Conservation (phyloP, 805 yeast genomes). For the Yarrowia sp. region DNA sequence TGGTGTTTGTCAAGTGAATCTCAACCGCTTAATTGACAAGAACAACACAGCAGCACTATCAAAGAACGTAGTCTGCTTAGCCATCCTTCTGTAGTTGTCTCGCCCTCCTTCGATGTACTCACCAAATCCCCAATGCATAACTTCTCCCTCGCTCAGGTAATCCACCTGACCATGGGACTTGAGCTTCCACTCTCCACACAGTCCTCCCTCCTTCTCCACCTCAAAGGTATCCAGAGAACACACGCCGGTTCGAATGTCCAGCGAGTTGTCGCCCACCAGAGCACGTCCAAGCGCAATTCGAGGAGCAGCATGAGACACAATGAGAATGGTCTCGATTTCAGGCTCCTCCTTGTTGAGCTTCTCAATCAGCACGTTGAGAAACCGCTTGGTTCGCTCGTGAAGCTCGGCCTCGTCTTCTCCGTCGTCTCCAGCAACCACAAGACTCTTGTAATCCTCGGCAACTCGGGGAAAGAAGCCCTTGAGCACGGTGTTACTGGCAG, state of each 20-base stretch:
- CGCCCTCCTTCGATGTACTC: slow-evolving; percentile 43
- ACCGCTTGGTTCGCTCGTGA: slow-evolving; percentile 62
- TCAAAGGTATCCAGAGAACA: slow-evolving; percentile 80
- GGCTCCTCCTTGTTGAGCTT: slow-evolving; percentile 65
- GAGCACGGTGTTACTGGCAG: slow-evolving; percentile 53
- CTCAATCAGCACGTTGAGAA: slow-evolving; percentile 65
- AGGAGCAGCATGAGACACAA: slow-evolving; percentile 94
- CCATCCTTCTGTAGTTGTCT: too few relatives aligned
- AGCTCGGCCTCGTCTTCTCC: slow-evolving; percentile 85
- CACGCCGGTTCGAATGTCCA: slow-evolving; percentile 75
- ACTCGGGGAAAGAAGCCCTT: slow-evolving; percentile 61
- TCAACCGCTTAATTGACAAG: too few relatives aligned
- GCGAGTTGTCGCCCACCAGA: slow-evolving; percentile 60
- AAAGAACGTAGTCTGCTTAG: too few relatives aligned
- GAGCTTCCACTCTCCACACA: slow-evolving; percentile 61
- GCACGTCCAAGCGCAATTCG: slow-evolving; percentile 87
- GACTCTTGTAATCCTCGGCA: slow-evolving; percentile 58
- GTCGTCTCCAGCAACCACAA: slow-evolving; percentile 62
- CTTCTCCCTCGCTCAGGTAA: slow-evolving; percentile 79
- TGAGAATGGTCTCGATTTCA: slow-evolving; percentile 63
- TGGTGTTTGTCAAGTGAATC: too few relatives aligned
- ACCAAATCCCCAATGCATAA: slow-evolving; percentile 91
- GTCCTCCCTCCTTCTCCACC: slow-evolving; percentile 41
- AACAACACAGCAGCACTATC: too few relatives aligned
- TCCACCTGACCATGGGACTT: slow-evolving; percentile 75